Evolutionary conservation across 2,329 filamentous ascomycete species (phyloP), one percentile per base, ranked within the genome.

Genomic region (Albophoma yamanashiensis): DNA sequence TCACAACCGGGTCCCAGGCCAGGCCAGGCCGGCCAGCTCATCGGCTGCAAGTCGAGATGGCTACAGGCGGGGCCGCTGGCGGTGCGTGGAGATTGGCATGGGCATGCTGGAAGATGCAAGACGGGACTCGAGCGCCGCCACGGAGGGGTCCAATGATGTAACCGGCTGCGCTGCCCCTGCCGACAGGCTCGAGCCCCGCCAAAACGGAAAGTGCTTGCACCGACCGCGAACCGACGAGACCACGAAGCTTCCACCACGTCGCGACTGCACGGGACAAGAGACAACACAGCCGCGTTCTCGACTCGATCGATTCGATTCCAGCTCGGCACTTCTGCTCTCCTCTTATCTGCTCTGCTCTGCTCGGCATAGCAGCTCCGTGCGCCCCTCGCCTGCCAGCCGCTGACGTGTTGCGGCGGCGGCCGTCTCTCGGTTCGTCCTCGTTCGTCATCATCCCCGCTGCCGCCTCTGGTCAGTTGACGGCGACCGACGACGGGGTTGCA

Each of bases 71-170:
- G 43, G 22, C 43, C n/a, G 43, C 14, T 2, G n/a, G 9, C 1
- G 8, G 43, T 15, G 43, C 43, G 43, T 47, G n/a, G 43, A 47
- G 43, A 47, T 47, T 22, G 43, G 43, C 43, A 25, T 14, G 20
- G 40, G 20, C 20, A 22, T n/a, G 5, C 42, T 45, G 43, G 15
- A n/a, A 39, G 36, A 38, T 27, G 31, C n/a, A 4, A 6, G 53
- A n/a, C 6, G 38, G 53, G 31, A 25, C n/a, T 17, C n/a, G 39
- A 14, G 27, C 20, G 3, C 4, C 14, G 47, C 27, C 27, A 31
- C 15, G 42, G 47, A 55, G 57, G 57, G 57, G 47, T 59, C 58
- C 58, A 55, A 57, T 58, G 59, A 57, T 58, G 59, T 57, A 60
- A 60, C 50, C 47, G 22, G 38, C 34, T 15, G 34, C 7, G 45